Evolutionary conservation across 2,329 filamentous ascomycete genomes (phyloP).

Genomic region (Alternaria sp.): DNA sequence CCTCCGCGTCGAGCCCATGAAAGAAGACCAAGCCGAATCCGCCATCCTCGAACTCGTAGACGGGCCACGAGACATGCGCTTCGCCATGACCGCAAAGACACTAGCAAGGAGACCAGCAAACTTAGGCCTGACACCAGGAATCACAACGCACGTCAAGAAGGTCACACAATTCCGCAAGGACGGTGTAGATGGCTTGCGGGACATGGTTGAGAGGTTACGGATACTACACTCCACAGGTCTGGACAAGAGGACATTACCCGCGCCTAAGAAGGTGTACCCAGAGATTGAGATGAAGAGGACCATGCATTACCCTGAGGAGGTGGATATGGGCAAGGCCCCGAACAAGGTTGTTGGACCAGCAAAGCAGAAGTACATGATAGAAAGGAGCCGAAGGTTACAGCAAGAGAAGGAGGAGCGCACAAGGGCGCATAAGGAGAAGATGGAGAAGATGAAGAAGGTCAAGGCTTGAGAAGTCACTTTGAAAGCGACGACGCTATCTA

Average conservation of each 20-base stretch:
- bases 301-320: constrained; percentile 38
- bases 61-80: constrained; percentile 90
- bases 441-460: not conserved
- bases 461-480: not conserved
- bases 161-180: constrained; percentile 75
- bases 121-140: constrained; percentile 71
- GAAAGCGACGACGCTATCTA: not conserved
- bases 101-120: constrained; percentile 68
- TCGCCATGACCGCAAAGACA: constrained; percentile 88
- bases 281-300: constrained; percentile 33
- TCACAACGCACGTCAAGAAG: constrained; percentile 79
- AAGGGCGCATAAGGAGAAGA: not conserved
- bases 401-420: constrained; percentile 1
- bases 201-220: constrained; percentile 56
- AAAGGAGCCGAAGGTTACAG: not conserved
- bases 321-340: constrained; percentile 28
- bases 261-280: constrained; percentile 41
- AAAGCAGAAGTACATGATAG: not conserved
- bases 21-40: constrained; percentile 84
- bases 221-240: constrained; percentile 28
- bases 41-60: constrained; percentile 96
- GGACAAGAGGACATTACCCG: constrained; percentile 35
- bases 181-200: constrained; percentile 72
- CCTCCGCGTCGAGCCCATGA: constrained; percentile 86
- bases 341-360: constrained; percentile 16